These are phyloP conservation scores for Saturnispora kantuleensis DNA, from an alignment of 805 yeast genomes.

Conservation along the genomic window DNA sequence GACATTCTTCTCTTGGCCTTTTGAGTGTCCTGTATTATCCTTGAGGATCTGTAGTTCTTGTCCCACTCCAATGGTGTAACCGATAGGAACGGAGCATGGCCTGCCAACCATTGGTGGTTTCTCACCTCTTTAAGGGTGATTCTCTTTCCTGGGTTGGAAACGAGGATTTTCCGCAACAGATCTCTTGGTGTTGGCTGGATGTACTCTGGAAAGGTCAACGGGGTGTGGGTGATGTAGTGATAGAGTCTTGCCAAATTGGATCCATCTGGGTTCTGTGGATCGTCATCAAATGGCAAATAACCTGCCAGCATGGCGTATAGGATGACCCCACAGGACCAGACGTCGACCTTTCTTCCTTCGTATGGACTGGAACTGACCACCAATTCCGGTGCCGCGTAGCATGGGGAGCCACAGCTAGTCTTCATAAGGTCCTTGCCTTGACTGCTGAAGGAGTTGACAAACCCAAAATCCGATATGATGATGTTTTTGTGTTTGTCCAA, in stretches of 20 bases:
- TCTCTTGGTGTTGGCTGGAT: constrained; percentile 87
- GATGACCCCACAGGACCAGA: constrained; percentile 96
- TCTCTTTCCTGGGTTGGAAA: constrained; percentile 76
- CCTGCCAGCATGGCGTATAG: constrained; percentile 96
- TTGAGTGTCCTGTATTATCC: constrained; percentile 17
- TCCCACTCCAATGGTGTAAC: constrained; percentile 93
- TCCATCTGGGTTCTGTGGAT: constrained; percentile 93
- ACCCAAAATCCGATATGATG: constrained; percentile 86
- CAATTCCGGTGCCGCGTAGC: constrained; percentile 97
- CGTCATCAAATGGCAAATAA: constrained; percentile 95
- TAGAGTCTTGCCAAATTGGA: constrained; percentile 85
- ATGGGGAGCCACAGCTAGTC: constrained; percentile 95
- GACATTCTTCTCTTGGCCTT: constrained; percentile 31
- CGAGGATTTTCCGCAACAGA: constrained; percentile 70
- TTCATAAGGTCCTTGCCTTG: constrained; percentile 69
- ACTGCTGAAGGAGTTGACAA: constrained; percentile 70
- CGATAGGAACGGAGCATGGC: constrained; percentile 71
- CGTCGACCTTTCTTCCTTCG: constrained; percentile 87
- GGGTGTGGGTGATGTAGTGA: constrained; percentile 83
- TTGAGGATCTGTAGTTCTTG: constrained; percentile 37
- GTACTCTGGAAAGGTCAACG: constrained; percentile 92
- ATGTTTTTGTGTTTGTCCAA: constrained; percentile 82
- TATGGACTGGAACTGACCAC: constrained; percentile 83
- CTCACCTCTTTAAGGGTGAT: constrained; percentile 59
- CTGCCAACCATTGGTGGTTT: constrained; percentile 81